A percentile compares a stretch with the other conserved stretches of the same genome.
Conservation (phyloP, 257 asterid species). For the Lycium ferocissimum region DNA sequence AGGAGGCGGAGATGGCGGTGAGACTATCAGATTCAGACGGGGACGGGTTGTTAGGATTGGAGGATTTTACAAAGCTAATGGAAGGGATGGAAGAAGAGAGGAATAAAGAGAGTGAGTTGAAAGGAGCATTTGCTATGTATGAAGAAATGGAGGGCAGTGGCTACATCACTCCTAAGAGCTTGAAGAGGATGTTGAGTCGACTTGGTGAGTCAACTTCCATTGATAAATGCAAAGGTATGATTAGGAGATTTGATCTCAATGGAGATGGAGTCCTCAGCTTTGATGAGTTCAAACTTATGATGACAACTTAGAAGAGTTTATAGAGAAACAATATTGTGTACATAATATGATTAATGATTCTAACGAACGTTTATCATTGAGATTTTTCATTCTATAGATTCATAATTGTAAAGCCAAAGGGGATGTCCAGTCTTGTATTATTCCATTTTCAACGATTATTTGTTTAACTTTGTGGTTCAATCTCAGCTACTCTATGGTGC, state of each 20-base stretch:
- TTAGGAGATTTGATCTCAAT: slow-evolving; percentile 57
- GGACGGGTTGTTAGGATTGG: slow-evolving; percentile 57
- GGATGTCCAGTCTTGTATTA: no score
- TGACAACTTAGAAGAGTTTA: slow-evolving; percentile 36
- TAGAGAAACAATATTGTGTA: background rate
- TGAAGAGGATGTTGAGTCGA: slow-evolving; percentile 60
- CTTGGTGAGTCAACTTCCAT: slow-evolving; percentile 58
- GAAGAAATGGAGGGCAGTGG: slow-evolving; percentile 62
- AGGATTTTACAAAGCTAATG: slow-evolving; percentile 55
- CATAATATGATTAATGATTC: background rate
- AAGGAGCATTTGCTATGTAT: slow-evolving; percentile 60
- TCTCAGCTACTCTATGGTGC: background rate
- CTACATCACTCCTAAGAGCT: slow-evolving; percentile 63
- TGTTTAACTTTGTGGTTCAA: background rate
- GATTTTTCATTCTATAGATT: background rate
- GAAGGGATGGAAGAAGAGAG: slow-evolving; percentile 62
- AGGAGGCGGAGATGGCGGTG: slow-evolving; percentile 59
- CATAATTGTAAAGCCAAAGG: background rate
- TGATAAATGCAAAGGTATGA: slow-evolving; percentile 59
- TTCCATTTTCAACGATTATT: no score
- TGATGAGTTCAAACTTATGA: slow-evolving; percentile 66
- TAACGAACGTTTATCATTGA: background rate
- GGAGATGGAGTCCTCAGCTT: slow-evolving; percentile 65
- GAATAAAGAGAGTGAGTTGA: slow-evolving; percentile 47
- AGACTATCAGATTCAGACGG: slow-evolving; percentile 58